These are phyloP conservation scores for Aspergillus homomorphus DNA, from an alignment of 495 filamentous ascomycete genomes.

Conservation along the genomic window DNA sequence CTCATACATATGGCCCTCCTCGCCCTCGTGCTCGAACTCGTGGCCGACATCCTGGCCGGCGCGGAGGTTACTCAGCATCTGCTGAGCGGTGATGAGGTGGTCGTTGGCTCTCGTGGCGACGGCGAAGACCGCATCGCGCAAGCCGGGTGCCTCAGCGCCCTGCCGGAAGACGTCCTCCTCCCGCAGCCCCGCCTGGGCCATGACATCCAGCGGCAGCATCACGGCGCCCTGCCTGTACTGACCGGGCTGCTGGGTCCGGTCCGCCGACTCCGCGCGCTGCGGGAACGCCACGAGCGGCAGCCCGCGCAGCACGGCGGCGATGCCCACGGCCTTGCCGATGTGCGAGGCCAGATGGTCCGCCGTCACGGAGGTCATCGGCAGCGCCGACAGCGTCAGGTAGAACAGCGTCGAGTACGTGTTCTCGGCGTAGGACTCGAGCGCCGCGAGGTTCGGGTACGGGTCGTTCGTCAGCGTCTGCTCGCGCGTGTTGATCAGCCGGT, in stretches of 20 bases:
- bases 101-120: constrained; percentile 93
- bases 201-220: constrained; percentile 82
- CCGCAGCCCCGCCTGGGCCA: constrained; percentile 71
- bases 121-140: constrained; percentile 84
- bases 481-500: constrained; percentile 70
- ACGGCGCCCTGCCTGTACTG: constrained; percentile 57
- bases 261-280: constrained; percentile 47
- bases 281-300: constrained; percentile 82
- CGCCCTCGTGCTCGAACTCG: constrained; percentile 79
- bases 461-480: constrained; percentile 82
- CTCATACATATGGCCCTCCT: constrained; percentile 68
- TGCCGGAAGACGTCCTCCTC: constrained; percentile 86
- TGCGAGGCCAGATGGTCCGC: constrained; percentile 91
- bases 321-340: constrained; percentile 89
- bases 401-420: constrained; percentile 91
- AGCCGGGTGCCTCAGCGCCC: constrained; percentile 71
- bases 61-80: constrained; percentile 79
- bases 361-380: constrained; percentile 75
- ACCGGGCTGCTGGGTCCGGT: no score
- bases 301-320: constrained; percentile 77
- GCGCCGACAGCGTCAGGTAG: constrained; percentile 76
- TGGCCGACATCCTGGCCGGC: constrained; percentile 72
- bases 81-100: constrained; percentile 88
- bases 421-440: constrained; percentile 85
- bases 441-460: constrained; percentile 69